Conservation (phyloP, 148 eudicot genomes). For the Nepenthes gracilis region DNA sequence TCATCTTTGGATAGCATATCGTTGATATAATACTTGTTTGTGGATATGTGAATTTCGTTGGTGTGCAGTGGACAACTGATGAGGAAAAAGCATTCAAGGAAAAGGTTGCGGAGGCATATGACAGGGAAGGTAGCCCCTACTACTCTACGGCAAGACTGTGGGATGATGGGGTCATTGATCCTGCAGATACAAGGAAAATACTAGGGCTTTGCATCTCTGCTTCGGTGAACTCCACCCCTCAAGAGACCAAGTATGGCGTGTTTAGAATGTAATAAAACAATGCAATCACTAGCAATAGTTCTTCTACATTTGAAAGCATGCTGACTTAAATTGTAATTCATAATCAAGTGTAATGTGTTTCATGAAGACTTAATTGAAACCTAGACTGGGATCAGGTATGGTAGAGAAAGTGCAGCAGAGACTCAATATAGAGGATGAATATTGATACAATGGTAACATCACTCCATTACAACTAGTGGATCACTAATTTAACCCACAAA, state of each 20-base stretch:
- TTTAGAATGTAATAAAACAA: constrained; percentile 59
- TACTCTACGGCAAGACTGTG: constrained; percentile 92
- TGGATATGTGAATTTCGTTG: background rate
- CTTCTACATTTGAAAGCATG: too few relatives aligned
- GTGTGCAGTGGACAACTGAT: constrained; percentile 64
- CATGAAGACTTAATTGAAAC: too few relatives aligned
- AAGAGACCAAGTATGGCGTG: constrained; percentile 78
- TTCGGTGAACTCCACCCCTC: constrained; percentile 42
- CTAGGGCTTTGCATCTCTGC: constrained; percentile 78
- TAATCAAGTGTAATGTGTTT: too few relatives aligned
- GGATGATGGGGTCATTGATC: constrained; percentile 97
- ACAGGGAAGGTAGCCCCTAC: constrained; percentile 76
- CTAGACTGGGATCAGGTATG: too few relatives aligned
- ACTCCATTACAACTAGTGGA: too few relatives aligned
- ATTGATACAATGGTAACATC: too few relatives aligned
- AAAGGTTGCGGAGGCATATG: constrained; percentile 74
- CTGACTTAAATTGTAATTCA: too few relatives aligned
- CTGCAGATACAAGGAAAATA: constrained; percentile 84
- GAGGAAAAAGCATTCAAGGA: constrained; percentile 79
- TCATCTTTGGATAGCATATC: background rate
- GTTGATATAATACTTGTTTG: background rate
- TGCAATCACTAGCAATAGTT: too few relatives aligned
- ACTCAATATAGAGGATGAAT: too few relatives aligned
- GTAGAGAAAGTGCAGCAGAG: too few relatives aligned
- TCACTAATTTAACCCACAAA: too few relatives aligned